phyloP scores from a whole-genome alignment of 441 rosid species.

The Erysimum pusillum region DNA sequence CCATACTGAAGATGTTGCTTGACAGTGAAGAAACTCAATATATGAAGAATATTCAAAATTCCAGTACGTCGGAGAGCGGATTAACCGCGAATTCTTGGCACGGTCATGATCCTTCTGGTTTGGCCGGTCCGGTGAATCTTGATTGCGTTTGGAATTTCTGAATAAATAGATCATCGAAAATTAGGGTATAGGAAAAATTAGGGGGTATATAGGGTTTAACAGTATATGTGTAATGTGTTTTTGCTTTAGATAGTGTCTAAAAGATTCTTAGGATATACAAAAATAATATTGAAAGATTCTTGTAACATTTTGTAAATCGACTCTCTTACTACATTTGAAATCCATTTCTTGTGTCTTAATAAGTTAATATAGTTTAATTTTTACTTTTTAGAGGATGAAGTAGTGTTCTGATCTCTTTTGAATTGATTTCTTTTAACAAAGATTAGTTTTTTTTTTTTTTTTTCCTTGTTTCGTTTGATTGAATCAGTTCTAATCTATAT shows the following conservation, averaged over 20 bases:
- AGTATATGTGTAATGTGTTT: conserved; percentile 2
- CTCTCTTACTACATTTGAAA: neutral
- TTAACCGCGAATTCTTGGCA: conserved; percentile 40
- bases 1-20: conserved; percentile 54
- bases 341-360: neutral
- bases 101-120: conserved; percentile 46
- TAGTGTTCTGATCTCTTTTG: no score
- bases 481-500: no score
- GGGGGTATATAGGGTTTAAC: conserved; percentile 1
- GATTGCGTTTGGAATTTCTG: conserved; percentile 68
- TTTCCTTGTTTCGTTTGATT: no score
- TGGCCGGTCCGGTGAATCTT: conserved; percentile 51
- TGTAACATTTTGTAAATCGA: conserved; percentile 23
- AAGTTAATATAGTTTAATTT: no score
- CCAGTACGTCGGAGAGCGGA: conserved; percentile 16
- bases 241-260: conserved; percentile 25
- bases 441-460: no score
- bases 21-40: conserved; percentile 55
- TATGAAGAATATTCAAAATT: conserved; percentile 12
- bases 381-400: neutral
- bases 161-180: neutral
- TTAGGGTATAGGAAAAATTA: neutral
- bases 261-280: conserved; percentile 4
- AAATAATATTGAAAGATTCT: conserved; percentile 2
- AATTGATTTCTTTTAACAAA: no score